Evolutionary conservation across 1,139 yeast species (phyloP), one percentile per base, ranked within the genome.

Genomic region (Taphrina communis): DNA sequence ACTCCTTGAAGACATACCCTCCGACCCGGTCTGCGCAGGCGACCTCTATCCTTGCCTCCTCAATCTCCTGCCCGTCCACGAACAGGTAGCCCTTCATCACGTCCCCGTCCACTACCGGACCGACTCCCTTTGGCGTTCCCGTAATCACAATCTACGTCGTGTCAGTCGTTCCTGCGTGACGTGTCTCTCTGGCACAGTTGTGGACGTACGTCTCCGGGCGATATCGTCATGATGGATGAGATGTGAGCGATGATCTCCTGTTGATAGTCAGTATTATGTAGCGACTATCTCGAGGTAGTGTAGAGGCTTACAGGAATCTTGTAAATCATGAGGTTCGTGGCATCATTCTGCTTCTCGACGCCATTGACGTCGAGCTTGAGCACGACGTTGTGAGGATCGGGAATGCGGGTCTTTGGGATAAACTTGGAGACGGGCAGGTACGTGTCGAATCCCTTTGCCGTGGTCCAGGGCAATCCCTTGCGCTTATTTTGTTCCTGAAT

Each of bases 61-160:
- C 85, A 53, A 92, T 76, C 17, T 82, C 81, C 70, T 84, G 75
- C 11, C 87, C 94, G 53, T 83, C 84, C 53, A 83, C 84, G 46
- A 78, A 79, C 72, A 89, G 78, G 72, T 84, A 83, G 11, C 96
- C 96, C 68, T 82, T 82, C 51, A 94, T 82, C 58, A 78, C 78
- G 77, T 94, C 98, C 7, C 97, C 98, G 0, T 96, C 88, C 9
- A 77, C 79, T 61, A 93, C 80, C 50, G 83, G 81, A 12, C 98
- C 97, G 11, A 94, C 99, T n/a, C 99, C 99, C 78, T 93, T 91
- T 57, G 97, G 97, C 1, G 97, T 90, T n/a, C 97, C 97, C 0
- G 96, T 90, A 71, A 90, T 81, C 69, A 90, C 87, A 75, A 90
- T 83, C 62, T 58, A 44, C 6, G 9, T 7, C 31, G 31, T 6